These are phyloP conservation scores for Aspergillus thermomutatus DNA, from an alignment of 2,329 filamentous ascomycete genomes.

Conservation along the genomic window DNA sequence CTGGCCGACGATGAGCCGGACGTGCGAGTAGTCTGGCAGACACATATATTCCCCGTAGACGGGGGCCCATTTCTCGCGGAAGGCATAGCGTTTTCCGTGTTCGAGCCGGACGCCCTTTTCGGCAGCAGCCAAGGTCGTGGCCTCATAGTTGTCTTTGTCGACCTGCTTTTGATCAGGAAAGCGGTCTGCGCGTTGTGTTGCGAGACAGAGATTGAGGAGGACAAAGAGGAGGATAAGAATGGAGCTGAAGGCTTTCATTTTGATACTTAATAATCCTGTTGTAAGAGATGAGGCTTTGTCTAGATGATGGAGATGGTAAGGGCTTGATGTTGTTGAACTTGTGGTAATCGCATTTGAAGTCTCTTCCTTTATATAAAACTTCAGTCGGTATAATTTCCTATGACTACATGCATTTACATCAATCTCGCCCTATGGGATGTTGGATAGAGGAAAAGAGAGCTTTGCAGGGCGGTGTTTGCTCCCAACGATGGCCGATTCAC, in stretches of 20 bases:
- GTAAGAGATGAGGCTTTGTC: not conserved
- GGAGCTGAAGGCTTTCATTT: not conserved
- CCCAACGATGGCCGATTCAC: not conserved
- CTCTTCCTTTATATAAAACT: no score
- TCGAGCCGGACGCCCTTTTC: not conserved
- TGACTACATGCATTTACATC: no score
- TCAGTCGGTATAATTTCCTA: no score
- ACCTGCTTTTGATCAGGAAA: not conserved
- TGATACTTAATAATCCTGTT: no score
- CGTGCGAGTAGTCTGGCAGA: not conserved
- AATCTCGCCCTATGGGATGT: no score
- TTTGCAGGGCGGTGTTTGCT: no score
- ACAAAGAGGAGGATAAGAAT: not conserved
- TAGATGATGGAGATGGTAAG: not conserved
- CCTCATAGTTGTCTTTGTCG: not conserved
- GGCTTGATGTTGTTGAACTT: no score
- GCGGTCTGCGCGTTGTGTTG: not conserved
- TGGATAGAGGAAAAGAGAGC: no score
- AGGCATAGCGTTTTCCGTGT: not conserved
- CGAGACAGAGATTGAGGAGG: no score
- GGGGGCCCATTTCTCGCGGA: not conserved
- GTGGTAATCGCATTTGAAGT: no score
- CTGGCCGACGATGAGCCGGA: not conserved
- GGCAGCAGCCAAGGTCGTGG: not conserved
- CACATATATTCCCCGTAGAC: not conserved